These are phyloP conservation scores for Pythium folliculosum DNA, from an alignment of 352 stramenopile genomes.

Conservation along the genomic window DNA sequence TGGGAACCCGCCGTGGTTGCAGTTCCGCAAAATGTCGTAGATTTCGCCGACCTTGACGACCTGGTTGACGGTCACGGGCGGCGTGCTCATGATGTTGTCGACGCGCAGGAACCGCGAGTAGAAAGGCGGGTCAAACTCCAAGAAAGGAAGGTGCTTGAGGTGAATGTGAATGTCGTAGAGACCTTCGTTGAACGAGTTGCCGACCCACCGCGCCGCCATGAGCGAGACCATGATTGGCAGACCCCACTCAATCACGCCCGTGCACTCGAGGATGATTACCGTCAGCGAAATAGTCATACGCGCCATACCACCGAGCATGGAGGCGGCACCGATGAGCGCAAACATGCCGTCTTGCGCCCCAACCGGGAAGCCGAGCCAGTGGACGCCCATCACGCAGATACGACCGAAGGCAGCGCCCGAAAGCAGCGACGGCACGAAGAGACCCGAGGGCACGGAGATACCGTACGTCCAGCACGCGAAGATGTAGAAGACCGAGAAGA, in stretches of 20 bases:
- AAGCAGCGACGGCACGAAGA: slow-evolving; percentile 97
- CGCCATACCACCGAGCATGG: slow-evolving; percentile 95
- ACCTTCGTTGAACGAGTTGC: slow-evolving; percentile 98
- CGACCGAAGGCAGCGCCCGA: slow-evolving; percentile 94
- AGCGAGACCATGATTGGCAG: slow-evolving; percentile 98
- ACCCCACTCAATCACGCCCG: slow-evolving; percentile 98
- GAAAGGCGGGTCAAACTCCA: slow-evolving; percentile 94
- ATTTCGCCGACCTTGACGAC: slow-evolving; percentile 81
- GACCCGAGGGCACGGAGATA: slow-evolving; percentile 94
- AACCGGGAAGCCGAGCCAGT: slow-evolving; percentile 62
- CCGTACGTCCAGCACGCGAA: slow-evolving; percentile 96
- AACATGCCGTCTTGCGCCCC: slow-evolving; percentile 93
- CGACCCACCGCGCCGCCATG: slow-evolving; percentile 95
- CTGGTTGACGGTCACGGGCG: slow-evolving; percentile 60
- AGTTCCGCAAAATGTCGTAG: slow-evolving; percentile 72
- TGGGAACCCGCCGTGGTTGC: slow-evolving; percentile 73
- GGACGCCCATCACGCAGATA: slow-evolving; percentile 67
- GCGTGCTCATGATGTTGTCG: slow-evolving; percentile 77
- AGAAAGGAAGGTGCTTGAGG: slow-evolving; percentile 95
- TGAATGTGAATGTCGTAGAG: slow-evolving; percentile 99
- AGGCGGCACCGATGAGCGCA: slow-evolving; percentile 95
- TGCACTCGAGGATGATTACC: slow-evolving; percentile 98
- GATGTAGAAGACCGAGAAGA: slow-evolving; percentile 95
- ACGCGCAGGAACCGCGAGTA: slow-evolving; percentile 76
- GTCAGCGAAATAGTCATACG: slow-evolving; percentile 99